Base-by-base conservation (phyloP, 2,329 filamentous ascomycete species). In the Scedosporium minutisporum region DNA sequence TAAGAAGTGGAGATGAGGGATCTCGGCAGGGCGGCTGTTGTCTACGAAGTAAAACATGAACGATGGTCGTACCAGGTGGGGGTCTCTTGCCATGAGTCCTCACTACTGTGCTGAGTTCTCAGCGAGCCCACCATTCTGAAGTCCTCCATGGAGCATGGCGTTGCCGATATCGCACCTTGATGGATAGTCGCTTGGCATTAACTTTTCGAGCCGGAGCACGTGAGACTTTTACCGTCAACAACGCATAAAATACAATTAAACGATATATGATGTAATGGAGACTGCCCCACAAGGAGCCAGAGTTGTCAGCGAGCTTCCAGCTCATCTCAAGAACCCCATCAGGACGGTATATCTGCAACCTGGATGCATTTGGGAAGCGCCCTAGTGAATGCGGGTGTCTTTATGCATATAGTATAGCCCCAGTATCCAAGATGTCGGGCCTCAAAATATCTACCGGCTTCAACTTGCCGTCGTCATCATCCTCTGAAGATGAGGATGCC, bases 401-500 rank as follows among this genome's bases (percentile, higher is more conserved):
- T 12, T 2, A 12, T 4, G 9, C 33, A 12, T 38, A 14, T 12
- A 38, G 33, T 14, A 38, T 14, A 38, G 33, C 33, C 33, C 9
- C 4, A 14, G 29, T 1, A 16, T 29, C 16, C 6, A 61, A 14
- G 9, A 61, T 61, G 59, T 3, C 59, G 4, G 16, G 16, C 18
- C 42, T 51, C 44, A 33, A 33, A 12, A n/a, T 48, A 57, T 25
- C 46, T 9, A 46, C 21, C 16, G 55, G 53, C 6, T 58, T 58
- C 61, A 23, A 48, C 23, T 29, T 62, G 2, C 33, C 33, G 1
- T 62, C 61, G 18, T 58, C 61, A 29, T 58, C 53, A 18, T 48
- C 53, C 23, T 63, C 63, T 23, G 68, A 72, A 63, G 78, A 85
- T 69, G 85, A 90, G 69, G 85, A 88, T 68, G 81, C 85, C 68